phyloP scores from a whole-genome alignment of 1,284 basidiomycete genomes.

The Moniliella sp. region DNA sequence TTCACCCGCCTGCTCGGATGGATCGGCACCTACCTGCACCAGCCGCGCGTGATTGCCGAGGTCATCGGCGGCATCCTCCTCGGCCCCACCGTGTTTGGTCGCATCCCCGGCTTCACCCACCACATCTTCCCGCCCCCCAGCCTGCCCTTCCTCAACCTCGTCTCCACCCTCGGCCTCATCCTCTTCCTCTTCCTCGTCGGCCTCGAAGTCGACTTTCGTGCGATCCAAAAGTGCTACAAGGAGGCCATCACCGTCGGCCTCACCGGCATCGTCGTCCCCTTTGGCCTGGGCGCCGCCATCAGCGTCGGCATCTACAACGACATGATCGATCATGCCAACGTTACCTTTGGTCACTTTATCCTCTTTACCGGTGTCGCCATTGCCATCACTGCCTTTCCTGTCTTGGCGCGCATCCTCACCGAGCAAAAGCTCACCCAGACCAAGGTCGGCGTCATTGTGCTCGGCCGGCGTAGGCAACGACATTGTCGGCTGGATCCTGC shows the following conservation, averaged over 20 bases:
- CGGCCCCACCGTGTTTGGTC: constrained; percentile 23
- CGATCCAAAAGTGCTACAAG: constrained; percentile 42
- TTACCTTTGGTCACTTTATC: constrained; percentile 65
- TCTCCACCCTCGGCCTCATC: constrained; percentile 59
- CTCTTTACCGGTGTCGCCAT: constrained; percentile 77
- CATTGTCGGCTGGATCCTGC: constrained; percentile 45
- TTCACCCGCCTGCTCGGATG: constrained; percentile 52
- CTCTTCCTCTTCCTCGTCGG: constrained; percentile 60
- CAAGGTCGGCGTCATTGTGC: constrained; percentile 71
- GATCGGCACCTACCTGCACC: constrained; percentile 46
- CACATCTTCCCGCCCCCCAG: constrained; percentile 38
- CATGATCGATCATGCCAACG: constrained; percentile 46
- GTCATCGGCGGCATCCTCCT: constrained; percentile 63
- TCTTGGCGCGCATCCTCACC: constrained; percentile 50
- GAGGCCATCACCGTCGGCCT: constrained; percentile 38
- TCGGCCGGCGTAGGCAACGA: constrained; percentile 81
- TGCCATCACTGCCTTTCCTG: constrained; percentile 63
- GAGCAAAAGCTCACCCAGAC: constrained; percentile 58
- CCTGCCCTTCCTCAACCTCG: constrained; percentile 55
- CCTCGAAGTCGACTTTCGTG: constrained; percentile 59
- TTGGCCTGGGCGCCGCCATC: constrained; percentile 62
- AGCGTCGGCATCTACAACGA: constrained; percentile 56
- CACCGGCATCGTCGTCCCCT: constrained; percentile 52
- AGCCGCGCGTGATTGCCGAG: constrained; percentile 69
- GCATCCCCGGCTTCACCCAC: constrained; percentile 22